Percentiles rank a stretch among this genome's conserved stretches.
These are phyloP conservation scores for Peribolospora baueri DNA, from an alignment of 768 basidiomycete species.

Conservation along the genomic window DNA sequence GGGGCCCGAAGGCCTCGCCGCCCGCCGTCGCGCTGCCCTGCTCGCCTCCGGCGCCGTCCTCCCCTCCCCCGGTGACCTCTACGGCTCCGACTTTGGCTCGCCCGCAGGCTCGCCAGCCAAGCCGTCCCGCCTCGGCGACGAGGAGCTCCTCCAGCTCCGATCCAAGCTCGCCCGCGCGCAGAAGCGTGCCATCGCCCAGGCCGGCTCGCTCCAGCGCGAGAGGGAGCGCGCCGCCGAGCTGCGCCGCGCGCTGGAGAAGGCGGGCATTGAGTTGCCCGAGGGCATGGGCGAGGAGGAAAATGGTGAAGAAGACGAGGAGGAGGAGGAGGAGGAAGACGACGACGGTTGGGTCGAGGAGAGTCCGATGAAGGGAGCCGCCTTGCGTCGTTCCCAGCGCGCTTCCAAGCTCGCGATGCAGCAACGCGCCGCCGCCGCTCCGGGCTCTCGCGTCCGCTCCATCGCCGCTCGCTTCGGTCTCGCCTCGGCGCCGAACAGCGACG, in stretches of 20 bases:
- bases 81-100: constrained; percentile 2
- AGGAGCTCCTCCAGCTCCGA: constrained; percentile 44
- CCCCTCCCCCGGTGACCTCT: not conserved
- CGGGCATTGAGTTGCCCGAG: constrained; percentile 21
- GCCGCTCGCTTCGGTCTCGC: too few relatives aligned
- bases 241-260: constrained; percentile 29
- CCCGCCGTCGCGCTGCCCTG: too few relatives aligned
- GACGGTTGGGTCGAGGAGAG: constrained; percentile 18
- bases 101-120: constrained; percentile 31
- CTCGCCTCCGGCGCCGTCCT: constrained; percentile 28
- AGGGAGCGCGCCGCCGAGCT: constrained; percentile 55
- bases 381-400: not conserved
- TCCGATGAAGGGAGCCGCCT: not conserved
- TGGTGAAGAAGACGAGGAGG: constrained; percentile 22
- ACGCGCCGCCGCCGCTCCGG: not conserved
- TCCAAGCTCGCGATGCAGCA: constrained; percentile 17
- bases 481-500: constrained; percentile 14
- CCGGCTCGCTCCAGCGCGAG: constrained; percentile 53
- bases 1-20: constrained; percentile 21
- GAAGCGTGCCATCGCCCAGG: constrained; percentile 57
- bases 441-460: too few relatives aligned
- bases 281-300: constrained; percentile 26
- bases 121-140: constrained; percentile 30
- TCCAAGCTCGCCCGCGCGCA: constrained; percentile 66
- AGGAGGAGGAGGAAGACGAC: constrained; percentile 23